These are phyloP conservation scores for Herpetomonas tarakana DNA, from an alignment of 208 protist genomes.

Conservation along the genomic window DNA sequence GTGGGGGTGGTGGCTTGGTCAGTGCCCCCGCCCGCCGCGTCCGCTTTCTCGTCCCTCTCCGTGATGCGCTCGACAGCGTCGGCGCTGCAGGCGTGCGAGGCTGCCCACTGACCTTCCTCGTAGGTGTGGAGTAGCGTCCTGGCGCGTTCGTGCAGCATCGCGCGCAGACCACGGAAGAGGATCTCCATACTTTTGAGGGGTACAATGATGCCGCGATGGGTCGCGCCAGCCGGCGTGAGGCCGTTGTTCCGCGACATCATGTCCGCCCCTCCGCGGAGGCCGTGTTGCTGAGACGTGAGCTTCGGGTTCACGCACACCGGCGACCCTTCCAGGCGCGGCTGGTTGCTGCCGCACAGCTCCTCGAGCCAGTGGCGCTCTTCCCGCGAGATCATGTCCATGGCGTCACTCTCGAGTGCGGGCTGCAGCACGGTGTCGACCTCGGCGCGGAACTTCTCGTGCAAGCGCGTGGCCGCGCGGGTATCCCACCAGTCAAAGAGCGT, in stretches of 20 bases:
- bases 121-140: constrained; percentile 28
- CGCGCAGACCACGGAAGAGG: constrained; percentile 39
- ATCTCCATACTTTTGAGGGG: constrained; percentile 37
- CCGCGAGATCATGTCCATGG: constrained; percentile 40
- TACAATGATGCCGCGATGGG: constrained; percentile 16
- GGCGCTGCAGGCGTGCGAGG: background rate
- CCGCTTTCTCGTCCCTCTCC: constrained; percentile 3
- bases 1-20: background rate
- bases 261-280: constrained; percentile 4
- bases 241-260: constrained; percentile 15
- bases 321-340: background rate
- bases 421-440: constrained; percentile 31
- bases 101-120: background rate
- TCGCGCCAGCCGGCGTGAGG: constrained; percentile 7
- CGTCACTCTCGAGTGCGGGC: constrained; percentile 27
- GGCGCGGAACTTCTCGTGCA: constrained; percentile 16
- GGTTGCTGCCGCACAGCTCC: constrained; percentile 16
- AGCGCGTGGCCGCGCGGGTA: constrained; percentile 33
- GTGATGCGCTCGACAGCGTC: background rate
- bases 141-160: constrained; percentile 36
- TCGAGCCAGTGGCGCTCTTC: constrained; percentile 51
- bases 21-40: background rate
- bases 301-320: constrained; percentile 16
- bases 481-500: constrained; percentile 62
- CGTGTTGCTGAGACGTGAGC: background rate